Conservation (phyloP, 805 yeast genomes). For the Wickerhamiella occidentalis region DNA sequence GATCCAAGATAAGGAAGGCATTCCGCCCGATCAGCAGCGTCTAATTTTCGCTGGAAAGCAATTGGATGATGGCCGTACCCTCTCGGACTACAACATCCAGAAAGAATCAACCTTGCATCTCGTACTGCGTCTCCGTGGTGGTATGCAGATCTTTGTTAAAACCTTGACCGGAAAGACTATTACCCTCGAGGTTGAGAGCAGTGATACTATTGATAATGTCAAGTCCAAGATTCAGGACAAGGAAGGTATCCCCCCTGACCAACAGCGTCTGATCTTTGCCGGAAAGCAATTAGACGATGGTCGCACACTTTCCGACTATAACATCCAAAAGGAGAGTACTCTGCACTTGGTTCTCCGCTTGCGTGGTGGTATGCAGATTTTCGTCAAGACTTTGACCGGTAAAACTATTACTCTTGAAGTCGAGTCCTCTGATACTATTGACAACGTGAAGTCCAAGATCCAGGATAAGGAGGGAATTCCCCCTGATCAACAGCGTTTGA, state of each 20-base stretch:
- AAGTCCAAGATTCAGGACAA: slow-evolving; percentile 92
- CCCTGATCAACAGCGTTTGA: slow-evolving; percentile 90
- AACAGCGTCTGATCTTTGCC: slow-evolving; percentile 88
- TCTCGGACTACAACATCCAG: slow-evolving; percentile 90
- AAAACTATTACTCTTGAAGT: slow-evolving; percentile 82
- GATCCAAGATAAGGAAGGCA: slow-evolving; percentile 94
- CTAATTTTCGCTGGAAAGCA: slow-evolving; percentile 94
- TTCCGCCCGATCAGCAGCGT: slow-evolving; percentile 95
- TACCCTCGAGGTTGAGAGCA: slow-evolving; percentile 81
- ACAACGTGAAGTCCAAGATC: slow-evolving; percentile 85
- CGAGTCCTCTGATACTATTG: slow-evolving; percentile 89
- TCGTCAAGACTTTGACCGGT: slow-evolving; percentile 98
- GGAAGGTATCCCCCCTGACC: slow-evolving; percentile 96
- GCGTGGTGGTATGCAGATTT: slow-evolving; percentile 80
- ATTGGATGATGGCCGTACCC: slow-evolving; percentile 89
- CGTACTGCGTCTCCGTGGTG: slow-evolving; percentile 82
- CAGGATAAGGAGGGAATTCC: slow-evolving; percentile 95
- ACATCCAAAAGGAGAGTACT: slow-evolving; percentile 90
- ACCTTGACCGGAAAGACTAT: slow-evolving; percentile 85
- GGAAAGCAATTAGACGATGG: slow-evolving; percentile 97
- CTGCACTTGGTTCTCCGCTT: slow-evolving; percentile 73
- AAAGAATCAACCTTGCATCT: slow-evolving; percentile 81
- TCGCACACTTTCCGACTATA: slow-evolving; percentile 86
- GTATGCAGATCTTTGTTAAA: slow-evolving; percentile 88
- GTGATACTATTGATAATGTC: slow-evolving; percentile 91